phyloP scores from a whole-genome alignment of 306 rosid species.

The Morella rubra region DNA sequence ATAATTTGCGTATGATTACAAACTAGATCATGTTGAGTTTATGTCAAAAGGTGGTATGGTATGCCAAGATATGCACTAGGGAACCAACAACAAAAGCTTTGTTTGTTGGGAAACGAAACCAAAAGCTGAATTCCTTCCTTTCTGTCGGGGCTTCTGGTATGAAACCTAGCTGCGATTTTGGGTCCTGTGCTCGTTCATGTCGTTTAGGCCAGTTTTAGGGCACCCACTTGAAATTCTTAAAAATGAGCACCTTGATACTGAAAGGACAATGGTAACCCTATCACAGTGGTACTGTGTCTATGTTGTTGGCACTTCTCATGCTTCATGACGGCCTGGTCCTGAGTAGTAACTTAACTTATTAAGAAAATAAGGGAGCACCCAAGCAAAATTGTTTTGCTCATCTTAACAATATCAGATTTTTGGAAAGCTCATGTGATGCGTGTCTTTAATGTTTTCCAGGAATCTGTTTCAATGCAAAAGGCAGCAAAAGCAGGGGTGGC shows the following conservation, averaged over 20 bases:
- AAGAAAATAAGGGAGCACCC: background rate
- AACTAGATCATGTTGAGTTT: constrained; percentile 13
- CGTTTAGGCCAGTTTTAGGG: constrained; percentile 39
- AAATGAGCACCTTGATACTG: constrained; percentile 36
- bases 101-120: constrained; percentile 85
- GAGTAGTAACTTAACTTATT: constrained; percentile 13
- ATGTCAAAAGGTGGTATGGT: constrained; percentile 6
- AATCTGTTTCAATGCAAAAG: constrained; percentile 64
- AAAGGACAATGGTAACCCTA: constrained; percentile 47
- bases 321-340: constrained; percentile 24
- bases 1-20: constrained; percentile 47
- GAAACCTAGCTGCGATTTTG: constrained; percentile 65
- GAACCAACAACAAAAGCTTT: constrained; percentile 55
- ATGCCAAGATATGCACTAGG: constrained; percentile 33
- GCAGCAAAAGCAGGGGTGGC: constrained; percentile 45
- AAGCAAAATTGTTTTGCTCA: background rate
- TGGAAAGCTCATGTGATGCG: constrained; percentile 30
- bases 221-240: constrained; percentile 28
- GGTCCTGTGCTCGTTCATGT: constrained; percentile 71
- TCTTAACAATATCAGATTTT: background rate
- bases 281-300: constrained; percentile 19
- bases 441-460: constrained; percentile 46
- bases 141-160: constrained; percentile 84
- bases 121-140: constrained; percentile 93
- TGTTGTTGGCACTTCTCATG: constrained; percentile 31